Evolutionary conservation across 495 filamentous ascomycete genomes (phyloP).

Genomic region (Cercophora sp.): DNA sequence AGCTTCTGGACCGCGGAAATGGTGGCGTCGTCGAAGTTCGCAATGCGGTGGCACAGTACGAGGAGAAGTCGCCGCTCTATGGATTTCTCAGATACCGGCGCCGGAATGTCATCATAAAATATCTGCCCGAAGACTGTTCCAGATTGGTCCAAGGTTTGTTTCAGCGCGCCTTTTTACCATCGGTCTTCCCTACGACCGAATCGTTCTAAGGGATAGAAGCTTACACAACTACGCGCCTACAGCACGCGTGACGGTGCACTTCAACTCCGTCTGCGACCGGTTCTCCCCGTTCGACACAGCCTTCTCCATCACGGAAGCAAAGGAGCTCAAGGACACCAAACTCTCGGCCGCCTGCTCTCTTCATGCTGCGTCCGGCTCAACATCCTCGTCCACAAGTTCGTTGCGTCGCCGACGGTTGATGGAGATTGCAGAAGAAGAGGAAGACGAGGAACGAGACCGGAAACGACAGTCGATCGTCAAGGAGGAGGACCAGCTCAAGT

Average conservation of each 20-base stretch:
- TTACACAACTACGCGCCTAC: not conserved
- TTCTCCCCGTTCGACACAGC: constrained; percentile 85
- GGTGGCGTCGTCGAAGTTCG: constrained; percentile 84
- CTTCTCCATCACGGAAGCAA: constrained; percentile 65
- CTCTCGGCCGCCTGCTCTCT: constrained; percentile 85
- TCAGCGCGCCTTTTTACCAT: constrained; percentile 6
- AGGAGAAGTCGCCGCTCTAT: constrained; percentile 82
- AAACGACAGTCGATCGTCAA: constrained; percentile 47
- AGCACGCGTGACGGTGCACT: constrained; percentile 95
- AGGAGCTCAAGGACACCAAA: constrained; percentile 81
- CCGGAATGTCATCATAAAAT: constrained; percentile 87
- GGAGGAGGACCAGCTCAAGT: constrained; percentile 28
- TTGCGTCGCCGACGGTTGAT: constrained; percentile 69
- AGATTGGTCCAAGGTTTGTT: constrained; percentile 80
- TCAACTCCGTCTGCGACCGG: constrained; percentile 76
- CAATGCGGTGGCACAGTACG: constrained; percentile 68
- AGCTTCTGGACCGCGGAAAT: constrained; percentile 70
- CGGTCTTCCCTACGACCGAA: not conserved
- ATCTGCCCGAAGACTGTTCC: constrained; percentile 84
- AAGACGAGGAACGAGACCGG: constrained; percentile 51
- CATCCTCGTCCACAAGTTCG: constrained; percentile 80
- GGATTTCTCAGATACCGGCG: constrained; percentile 88
- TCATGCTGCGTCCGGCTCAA: constrained; percentile 83
- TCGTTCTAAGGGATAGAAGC: constrained; percentile 7
- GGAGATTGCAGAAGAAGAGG: constrained; percentile 85